Conservation (phyloP, 768 basidiomycete species). For the Mycena haematopus region DNA sequence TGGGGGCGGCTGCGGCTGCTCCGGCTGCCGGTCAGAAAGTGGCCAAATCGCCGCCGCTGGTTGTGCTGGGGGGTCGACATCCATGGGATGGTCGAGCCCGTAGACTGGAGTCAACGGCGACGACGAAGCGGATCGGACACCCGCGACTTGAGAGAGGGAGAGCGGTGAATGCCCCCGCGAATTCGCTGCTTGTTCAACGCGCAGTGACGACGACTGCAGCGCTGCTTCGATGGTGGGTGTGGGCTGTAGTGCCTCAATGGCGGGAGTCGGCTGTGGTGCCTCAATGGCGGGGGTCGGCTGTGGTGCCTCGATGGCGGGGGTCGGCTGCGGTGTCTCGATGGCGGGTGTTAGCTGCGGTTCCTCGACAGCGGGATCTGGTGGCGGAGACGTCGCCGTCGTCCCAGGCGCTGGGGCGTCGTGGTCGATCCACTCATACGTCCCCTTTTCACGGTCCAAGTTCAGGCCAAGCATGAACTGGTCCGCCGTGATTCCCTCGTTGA, state of each 20-base stretch:
- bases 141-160: slow-evolving; percentile 18
- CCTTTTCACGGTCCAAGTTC: slow-evolving; percentile 23
- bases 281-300: too few relatives aligned
- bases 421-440: slow-evolving; percentile 28
- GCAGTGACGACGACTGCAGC: not conserved
- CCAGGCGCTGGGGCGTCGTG: not conserved
- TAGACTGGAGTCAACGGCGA: slow-evolving; percentile 23
- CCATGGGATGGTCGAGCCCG: slow-evolving; percentile 14
- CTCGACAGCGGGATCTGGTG: not conserved
- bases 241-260: too few relatives aligned
- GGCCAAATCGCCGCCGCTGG: not conserved
- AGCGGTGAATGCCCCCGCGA: slow-evolving; percentile 16
- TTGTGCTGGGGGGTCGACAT: slow-evolving; percentile 14
- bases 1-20: too few relatives aligned
- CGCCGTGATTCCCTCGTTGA: slow-evolving; percentile 26
- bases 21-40: not conserved
- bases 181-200: not conserved
- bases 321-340: not conserved
- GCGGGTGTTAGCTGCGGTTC: not conserved
- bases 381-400: not conserved
- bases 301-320: too few relatives aligned
- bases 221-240: too few relatives aligned
- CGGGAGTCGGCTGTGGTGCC: too few relatives aligned
- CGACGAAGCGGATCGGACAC: slow-evolving; percentile 11
- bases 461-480: slow-evolving; percentile 25